Base-by-base conservation (phyloP, 371 early-diverging fungal species). In the Mucor irregularis region DNA sequence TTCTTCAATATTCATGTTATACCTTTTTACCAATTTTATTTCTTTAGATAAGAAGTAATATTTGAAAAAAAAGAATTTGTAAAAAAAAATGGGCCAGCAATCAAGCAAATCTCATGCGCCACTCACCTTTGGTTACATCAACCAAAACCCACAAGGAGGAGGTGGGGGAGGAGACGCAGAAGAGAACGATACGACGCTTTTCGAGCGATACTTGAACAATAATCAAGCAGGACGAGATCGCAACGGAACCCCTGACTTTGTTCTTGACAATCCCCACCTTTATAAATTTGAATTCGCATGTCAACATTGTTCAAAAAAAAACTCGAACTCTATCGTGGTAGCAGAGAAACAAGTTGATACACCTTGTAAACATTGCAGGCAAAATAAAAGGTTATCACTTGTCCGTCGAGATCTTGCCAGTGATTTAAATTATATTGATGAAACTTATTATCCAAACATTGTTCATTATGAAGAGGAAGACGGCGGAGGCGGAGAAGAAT, bases 341-440 rank as follows among this genome's bases (percentile, higher is more conserved):
- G 53, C 60, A 7, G 57, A 66, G 1, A n/a, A n/a, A n/a, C 62
- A 61, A 17, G 53, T 64, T 2, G 62, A 66, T 24, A 34, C 49
- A 13, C 45, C 50, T 6, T 73, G 70, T 29, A 40, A 37, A 39
- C 21, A 46, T 26, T 73, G 73, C 44, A 53, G 62, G 2, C 58
- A 67, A 38, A 62, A 53, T 42, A 71, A 71, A 17, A 56, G 67
- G 4, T 19, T 71, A 31, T 69, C 71, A 10, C 28, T 74, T 8
- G 66, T 74, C 2, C 74, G 66, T 9, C 40, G 61, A 37, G 51
- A 68, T 24, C 45, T 74, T 9, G 74, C 62, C 13, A 58, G 60
- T 26, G 76, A 75, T 44, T 58, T 75, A 22, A 63, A 65, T 7
- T 75, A 75, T 48, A 70, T 75, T 46, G 76, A 75, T 38, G 66